These are phyloP conservation scores for Penicillium corylophilum DNA, from an alignment of 2,329 filamentous ascomycete genomes.

Conservation along the genomic window DNA sequence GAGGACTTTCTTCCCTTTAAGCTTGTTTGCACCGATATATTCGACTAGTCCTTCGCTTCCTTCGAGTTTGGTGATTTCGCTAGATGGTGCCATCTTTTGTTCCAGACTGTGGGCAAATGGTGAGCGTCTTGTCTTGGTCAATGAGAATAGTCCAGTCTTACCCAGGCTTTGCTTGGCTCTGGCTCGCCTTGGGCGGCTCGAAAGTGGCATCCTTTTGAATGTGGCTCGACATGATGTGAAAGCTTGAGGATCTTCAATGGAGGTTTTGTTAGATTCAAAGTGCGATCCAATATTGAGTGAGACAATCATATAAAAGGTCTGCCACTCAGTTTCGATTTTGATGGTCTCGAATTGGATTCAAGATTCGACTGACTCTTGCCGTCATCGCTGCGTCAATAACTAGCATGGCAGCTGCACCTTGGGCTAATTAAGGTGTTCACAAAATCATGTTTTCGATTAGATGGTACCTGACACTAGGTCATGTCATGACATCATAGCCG, in stretches of 20 bases:
- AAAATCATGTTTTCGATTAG: not conserved
- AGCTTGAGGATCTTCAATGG: too few species aligned
- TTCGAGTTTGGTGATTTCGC: constrained; percentile 38
- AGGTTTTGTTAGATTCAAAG: not conserved
- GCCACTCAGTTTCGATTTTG: not conserved
- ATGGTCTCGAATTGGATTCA: too few species aligned
- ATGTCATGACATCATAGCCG: not conserved
- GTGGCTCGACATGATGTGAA: not conserved
- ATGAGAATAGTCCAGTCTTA: constrained; percentile 3
- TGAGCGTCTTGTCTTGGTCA: too few species aligned
- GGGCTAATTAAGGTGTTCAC: not conserved
- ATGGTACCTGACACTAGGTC: not conserved
- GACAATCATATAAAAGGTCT: not conserved
- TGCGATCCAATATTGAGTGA: not conserved
- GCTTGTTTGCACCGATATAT: constrained; percentile 50
- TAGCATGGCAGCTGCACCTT: not conserved
- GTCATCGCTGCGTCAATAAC: not conserved
- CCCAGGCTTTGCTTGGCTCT: constrained; percentile 31
- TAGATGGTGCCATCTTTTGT: constrained; percentile 28
- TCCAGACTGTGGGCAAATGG: constrained; percentile 7
- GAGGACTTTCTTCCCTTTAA: constrained; percentile 52
- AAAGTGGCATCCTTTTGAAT: not conserved
- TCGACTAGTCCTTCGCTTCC: constrained; percentile 28
- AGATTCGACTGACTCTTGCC: not conserved
- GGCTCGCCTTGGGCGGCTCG: not conserved